Evolutionary conservation across 352 stramenopile genomes (phyloP).

Genomic region (Paralagenidium karlingii): DNA sequence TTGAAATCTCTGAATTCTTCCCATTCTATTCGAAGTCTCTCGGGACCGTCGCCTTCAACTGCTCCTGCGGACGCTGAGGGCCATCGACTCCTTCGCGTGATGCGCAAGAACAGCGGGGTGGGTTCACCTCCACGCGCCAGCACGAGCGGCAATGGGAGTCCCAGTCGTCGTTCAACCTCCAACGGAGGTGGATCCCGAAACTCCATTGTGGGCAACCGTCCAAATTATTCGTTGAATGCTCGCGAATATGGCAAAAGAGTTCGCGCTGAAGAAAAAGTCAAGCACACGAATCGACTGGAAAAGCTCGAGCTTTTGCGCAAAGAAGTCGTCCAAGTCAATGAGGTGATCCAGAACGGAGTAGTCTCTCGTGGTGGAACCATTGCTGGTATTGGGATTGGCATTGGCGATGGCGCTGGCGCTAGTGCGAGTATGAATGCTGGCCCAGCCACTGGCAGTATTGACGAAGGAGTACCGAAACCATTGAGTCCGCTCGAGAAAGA

Average conservation of each 20-base stretch:
- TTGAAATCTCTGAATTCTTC: too few species aligned
- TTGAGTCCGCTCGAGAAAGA: neutral
- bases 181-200: too few species aligned
- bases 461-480: neutral
- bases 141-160: too few species aligned
- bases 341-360: neutral
- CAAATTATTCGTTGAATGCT: slow-evolving; percentile 31
- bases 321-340: neutral
- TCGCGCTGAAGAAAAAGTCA: slow-evolving; percentile 19
- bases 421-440: neutral
- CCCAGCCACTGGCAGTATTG: neutral
- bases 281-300: slow-evolving; percentile 7
- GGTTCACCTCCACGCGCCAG: too few species aligned
- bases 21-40: too few species aligned
- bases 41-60: too few species aligned
- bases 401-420: neutral
- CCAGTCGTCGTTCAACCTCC: too few species aligned
- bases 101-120: too few species aligned
- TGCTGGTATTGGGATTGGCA: neutral
- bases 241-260: slow-evolving; percentile 33
- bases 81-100: too few species aligned
- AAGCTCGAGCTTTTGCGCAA: neutral
- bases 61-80: too few species aligned
- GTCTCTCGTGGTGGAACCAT: neutral
- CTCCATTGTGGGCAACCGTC: slow-evolving; percentile 2